Percentiles rank a stretch among this genome's conserved stretches.
phyloP scores from a whole-genome alignment of 2,329 filamentous ascomycete genomes.

The Penicillium janthinellum region DNA sequence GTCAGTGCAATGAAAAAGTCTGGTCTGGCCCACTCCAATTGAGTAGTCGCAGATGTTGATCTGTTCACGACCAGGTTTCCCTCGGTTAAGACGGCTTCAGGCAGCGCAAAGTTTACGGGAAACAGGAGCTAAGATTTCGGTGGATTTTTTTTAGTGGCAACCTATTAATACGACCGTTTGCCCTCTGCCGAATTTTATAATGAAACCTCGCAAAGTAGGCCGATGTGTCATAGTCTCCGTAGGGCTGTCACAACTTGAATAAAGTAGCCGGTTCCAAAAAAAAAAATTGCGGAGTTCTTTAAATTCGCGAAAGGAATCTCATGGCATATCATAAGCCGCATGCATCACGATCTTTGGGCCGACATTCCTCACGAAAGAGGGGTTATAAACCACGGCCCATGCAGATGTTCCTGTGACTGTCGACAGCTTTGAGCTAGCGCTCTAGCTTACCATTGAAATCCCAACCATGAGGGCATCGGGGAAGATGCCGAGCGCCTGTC shows the following conservation, averaged over 20 bases:
- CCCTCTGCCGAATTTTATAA: constrained; percentile 2
- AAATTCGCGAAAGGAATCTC: background rate
- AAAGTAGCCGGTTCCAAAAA: constrained; percentile 1
- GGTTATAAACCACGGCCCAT: background rate
- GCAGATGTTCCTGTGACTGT: background rate
- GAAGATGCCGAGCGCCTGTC: background rate
- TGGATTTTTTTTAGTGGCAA: constrained; percentile 17
- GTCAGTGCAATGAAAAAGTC: constrained; percentile 12
- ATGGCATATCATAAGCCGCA: constrained; percentile 3
- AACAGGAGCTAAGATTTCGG: constrained; percentile 12
- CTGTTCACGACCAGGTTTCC: constrained; percentile 5
- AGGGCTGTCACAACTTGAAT: too few species aligned
- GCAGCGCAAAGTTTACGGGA: constrained; percentile 11
- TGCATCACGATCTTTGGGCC: constrained; percentile 8
- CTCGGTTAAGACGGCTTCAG: constrained; percentile 27
- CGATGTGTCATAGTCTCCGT: constrained; percentile 1
- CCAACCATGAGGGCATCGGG: background rate
- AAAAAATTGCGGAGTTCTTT: background rate
- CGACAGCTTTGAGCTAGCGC: background rate
- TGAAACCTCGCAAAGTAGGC: constrained; percentile 6
- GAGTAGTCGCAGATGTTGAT: constrained; percentile 22
- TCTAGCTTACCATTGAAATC: background rate
- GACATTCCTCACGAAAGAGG: constrained; percentile 2
- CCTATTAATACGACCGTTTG: background rate
- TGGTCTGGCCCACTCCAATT: constrained; percentile 15